Base-by-base conservation (phyloP, 2,329 filamentous ascomycete species). In the Fonsecaea nubica region DNA sequence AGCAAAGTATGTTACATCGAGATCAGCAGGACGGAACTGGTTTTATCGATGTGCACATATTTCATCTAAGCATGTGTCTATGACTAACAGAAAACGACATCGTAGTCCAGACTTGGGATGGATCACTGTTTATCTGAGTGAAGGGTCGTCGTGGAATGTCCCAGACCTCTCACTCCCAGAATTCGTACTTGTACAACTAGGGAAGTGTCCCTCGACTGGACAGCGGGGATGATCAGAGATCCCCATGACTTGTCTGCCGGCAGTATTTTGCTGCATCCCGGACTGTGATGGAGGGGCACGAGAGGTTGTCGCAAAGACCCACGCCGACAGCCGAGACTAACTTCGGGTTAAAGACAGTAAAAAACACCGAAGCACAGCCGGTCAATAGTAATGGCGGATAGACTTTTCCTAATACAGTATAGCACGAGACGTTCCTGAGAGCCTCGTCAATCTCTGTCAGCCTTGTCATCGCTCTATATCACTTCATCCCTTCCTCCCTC, bases 241-340 rank as follows among this genome's bases (percentile, higher is more conserved):
- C 4, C 40, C 40, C 40, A 50, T 25, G 18, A 50, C 45, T 25
- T 21, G 45, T 10, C 45, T 50, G 45, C 45, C 45, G 45, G 45
- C 45, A 50, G 45, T 50, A 50, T 50, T 25, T 50, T 50, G 45
- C 45, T 25, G 45, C 9, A 25, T 50, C 45, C 4, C 45, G 25
- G 45, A 21, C 25, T 50, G 45, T 50, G 45, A 12, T 50, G 18
- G 45, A 25, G 45, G 45, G 25, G 25, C 25, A 25, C 25, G 25
- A 25, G 25, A 25, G 18, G n/a, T 25, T 50, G 45, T 25, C 45
- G 45, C 45, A 50, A 48, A 25, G 45, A 50, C 18, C 45, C 45
- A 50, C 45, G 7, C 45, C 45, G 45, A 50, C 45, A 25, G 3
- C 45, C 45, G 45, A 50, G 21, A 50, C 45, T 50, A 50, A 50